A percentile compares a stretch with the other conserved stretches of the same genome.
Evolutionary conservation across 1,284 basidiomycete species (phyloP).

Genomic region (Xanthoconium separans): DNA sequence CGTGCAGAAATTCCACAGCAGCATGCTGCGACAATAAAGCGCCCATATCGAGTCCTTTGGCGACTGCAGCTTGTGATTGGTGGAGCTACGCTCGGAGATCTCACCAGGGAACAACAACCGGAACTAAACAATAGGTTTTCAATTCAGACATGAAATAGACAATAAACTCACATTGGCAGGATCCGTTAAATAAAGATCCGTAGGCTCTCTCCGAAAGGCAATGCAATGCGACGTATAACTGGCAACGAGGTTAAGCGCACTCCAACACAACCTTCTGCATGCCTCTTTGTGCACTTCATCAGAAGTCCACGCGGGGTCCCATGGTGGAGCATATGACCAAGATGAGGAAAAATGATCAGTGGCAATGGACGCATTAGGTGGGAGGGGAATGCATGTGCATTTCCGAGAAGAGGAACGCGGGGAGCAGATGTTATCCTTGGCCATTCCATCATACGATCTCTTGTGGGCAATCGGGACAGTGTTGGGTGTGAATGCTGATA

Average conservation of each 20-base stretch:
- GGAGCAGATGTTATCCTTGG: slow-evolving; percentile 27
- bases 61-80: slow-evolving; percentile 41
- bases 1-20: slow-evolving; percentile 70
- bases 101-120: slow-evolving; percentile 62
- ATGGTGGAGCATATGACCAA: slow-evolving; percentile 55
- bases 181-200: slow-evolving; percentile 56
- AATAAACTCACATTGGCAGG: slow-evolving; percentile 55
- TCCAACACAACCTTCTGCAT: slow-evolving; percentile 71
- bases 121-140: slow-evolving; percentile 39
- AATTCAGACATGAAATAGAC: slow-evolving; percentile 9
- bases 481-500: slow-evolving; percentile 47
- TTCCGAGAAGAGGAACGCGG: slow-evolving; percentile 31
- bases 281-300: slow-evolving; percentile 63
- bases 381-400: slow-evolving; percentile 50
- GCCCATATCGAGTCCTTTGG: slow-evolving; percentile 77
- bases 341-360: slow-evolving; percentile 41
- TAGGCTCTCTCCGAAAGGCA: slow-evolving; percentile 56
- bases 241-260: slow-evolving; percentile 63
- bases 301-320: slow-evolving; percentile 56
- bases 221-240: slow-evolving; percentile 65
- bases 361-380: slow-evolving; percentile 38
- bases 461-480: slow-evolving; percentile 47
- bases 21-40: slow-evolving; percentile 74
- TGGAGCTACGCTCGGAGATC: slow-evolving; percentile 47
- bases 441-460: slow-evolving; percentile 27